Conservation (phyloP, 495 filamentous ascomycete genomes). For the Neurospora tetrasperma region DNA sequence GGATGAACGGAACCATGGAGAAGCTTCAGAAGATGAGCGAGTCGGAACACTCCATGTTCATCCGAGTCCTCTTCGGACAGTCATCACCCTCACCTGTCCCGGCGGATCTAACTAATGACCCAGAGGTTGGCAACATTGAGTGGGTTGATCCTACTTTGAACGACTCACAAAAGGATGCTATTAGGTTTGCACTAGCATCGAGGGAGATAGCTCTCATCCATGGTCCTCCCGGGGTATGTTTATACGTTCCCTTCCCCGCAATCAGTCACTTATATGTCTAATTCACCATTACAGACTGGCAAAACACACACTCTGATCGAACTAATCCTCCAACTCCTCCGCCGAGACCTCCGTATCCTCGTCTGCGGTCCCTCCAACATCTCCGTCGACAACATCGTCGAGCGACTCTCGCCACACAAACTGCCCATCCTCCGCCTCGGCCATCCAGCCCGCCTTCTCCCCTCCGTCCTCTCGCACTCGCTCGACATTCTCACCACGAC, state of each 20-base stretch:
- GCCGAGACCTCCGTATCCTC: slow-evolving; percentile 58
- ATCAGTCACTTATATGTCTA: background rate
- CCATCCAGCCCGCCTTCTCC: slow-evolving; percentile 84
- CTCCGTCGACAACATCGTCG: slow-evolving; percentile 97
- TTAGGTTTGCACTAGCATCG: slow-evolving; percentile 75
- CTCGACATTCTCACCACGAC: slow-evolving; percentile 89
- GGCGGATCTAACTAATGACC: slow-evolving; percentile 26
- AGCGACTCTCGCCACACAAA: slow-evolving; percentile 71
- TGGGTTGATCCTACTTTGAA: slow-evolving; percentile 79
- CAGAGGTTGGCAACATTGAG: slow-evolving; percentile 40
- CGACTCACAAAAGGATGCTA: slow-evolving; percentile 81
- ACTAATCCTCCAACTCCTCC: slow-evolving; percentile 77
- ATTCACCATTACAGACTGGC: slow-evolving; percentile 49
- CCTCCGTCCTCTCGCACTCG: slow-evolving; percentile 78
- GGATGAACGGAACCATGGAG: slow-evolving; percentile 87
- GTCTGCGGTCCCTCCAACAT: slow-evolving; percentile 96
- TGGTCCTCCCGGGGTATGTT: slow-evolving; percentile 70
- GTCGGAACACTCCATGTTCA: slow-evolving; percentile 59
- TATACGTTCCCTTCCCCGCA: background rate
- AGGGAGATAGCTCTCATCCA: slow-evolving; percentile 87
- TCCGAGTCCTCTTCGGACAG: slow-evolving; percentile 75
- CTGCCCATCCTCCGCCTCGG: slow-evolving; percentile 84
- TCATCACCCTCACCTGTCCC: slow-evolving; percentile 47
- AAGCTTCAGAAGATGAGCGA: slow-evolving; percentile 62
- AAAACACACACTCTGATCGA: slow-evolving; percentile 98